These are phyloP conservation scores for Aureobasidium mangrovei DNA, from an alignment of 2,329 filamentous ascomycete genomes.

Conservation along the genomic window DNA sequence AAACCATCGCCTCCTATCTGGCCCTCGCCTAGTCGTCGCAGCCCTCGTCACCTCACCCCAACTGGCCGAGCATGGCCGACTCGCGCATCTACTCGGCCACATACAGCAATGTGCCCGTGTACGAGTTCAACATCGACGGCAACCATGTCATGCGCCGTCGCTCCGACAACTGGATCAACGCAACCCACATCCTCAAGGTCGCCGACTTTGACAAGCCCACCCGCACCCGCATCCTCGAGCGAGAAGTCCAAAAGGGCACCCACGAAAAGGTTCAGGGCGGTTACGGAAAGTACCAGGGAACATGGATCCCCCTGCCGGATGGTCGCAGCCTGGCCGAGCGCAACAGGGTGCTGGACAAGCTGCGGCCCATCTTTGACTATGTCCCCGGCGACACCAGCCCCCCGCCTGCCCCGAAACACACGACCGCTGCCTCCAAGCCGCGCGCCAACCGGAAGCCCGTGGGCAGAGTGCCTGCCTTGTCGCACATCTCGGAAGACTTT, in stretches of 20 bases:
- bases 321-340: conserved; percentile 75
- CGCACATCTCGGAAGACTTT: conserved; percentile 48
- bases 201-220: conserved; percentile 96
- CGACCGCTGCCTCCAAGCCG: conserved; percentile 64
- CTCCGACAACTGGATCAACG: conserved; percentile 95
- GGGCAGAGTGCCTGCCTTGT: conserved; percentile 24
- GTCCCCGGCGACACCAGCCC: conserved; percentile 77
- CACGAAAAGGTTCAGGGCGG: conserved; percentile 98
- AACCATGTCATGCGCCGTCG: conserved; percentile 96
- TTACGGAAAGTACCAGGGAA: conserved; percentile 98
- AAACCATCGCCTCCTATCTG: not conserved
- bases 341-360: conserved; percentile 76
- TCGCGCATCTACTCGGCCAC: conserved; percentile 52
- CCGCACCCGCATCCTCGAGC: conserved; percentile 85
- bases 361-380: conserved; percentile 84
- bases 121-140: conserved; percentile 77
- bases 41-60: not conserved
- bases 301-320: conserved; percentile 84
- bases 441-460: conserved; percentile 36
- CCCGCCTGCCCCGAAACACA: conserved; percentile 87
- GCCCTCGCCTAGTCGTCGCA: not conserved
- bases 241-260: conserved; percentile 90
- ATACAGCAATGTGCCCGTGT: conserved; percentile 69
- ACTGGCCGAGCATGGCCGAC: conserved; percentile 16
- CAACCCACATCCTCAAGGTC: conserved; percentile 96